Conservation (phyloP, 768 basidiomycete genomes). For the Phallus indusiatus region DNA sequence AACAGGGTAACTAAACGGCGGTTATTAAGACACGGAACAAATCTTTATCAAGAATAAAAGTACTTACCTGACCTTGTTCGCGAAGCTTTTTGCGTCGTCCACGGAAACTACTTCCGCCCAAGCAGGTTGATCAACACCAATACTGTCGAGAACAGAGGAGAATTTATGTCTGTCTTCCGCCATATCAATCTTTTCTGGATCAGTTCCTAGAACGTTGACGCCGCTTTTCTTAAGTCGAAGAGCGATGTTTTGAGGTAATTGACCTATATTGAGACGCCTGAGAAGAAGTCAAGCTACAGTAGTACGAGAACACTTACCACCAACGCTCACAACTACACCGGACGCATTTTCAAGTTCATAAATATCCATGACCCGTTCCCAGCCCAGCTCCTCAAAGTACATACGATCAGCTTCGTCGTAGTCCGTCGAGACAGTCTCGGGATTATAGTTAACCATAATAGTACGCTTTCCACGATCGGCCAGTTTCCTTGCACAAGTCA, state of each 20-base stretch:
- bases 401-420: conserved; percentile 99
- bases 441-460: conserved; percentile 99
- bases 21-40: conserved; percentile 8
- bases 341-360: conserved; percentile 91
- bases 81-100: conserved; percentile 87
- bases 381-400: conserved; percentile 98
- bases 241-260: conserved; percentile 98
- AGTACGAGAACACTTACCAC: conserved; percentile 48
- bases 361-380: conserved; percentile 98
- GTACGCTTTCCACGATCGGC: conserved; percentile 90
- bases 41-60: background rate
- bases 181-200: conserved; percentile 89
- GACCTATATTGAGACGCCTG: conserved; percentile 41
- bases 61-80: conserved; percentile 69
- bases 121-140: conserved; percentile 94
- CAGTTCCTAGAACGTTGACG: conserved; percentile 92
- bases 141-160: conserved; percentile 89
- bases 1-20: conserved; percentile 69
- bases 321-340: conserved; percentile 94
- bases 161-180: conserved; percentile 99
- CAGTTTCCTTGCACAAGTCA: conserved; percentile 90
- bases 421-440: conserved; percentile 98
- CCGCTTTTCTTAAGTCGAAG: conserved; percentile 85
- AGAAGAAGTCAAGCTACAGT: background rate
- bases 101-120: conserved; percentile 89